Conservation (phyloP, 2,329 filamentous ascomycete genomes). For the Rhytidhysteron rufulum region DNA sequence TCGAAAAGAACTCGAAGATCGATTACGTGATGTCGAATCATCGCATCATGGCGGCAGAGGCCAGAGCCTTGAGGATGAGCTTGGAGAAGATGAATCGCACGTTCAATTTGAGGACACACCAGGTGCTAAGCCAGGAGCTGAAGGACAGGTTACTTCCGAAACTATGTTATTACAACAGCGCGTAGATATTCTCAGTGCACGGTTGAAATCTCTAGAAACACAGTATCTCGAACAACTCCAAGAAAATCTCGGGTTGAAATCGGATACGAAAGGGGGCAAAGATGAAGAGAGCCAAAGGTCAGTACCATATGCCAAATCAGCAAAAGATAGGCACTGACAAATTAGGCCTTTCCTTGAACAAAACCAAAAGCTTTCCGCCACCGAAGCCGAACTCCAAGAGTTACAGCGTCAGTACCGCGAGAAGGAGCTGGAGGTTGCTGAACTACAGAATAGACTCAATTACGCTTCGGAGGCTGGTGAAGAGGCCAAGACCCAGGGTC, state of each 20-base stretch:
- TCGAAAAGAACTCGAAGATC: slow-evolving; percentile 44
- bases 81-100: slow-evolving; percentile 27
- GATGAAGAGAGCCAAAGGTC: slow-evolving; percentile 33
- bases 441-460: slow-evolving; percentile 33
- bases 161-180: slow-evolving; percentile 37
- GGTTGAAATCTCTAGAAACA: slow-evolving; percentile 34
- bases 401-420: slow-evolving; percentile 30
- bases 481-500: slow-evolving; percentile 22
- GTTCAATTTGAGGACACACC: slow-evolving; percentile 20
- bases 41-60: slow-evolving; percentile 24
- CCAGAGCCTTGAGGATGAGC: slow-evolving; percentile 39
- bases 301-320: neutral
- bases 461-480: slow-evolving; percentile 32
- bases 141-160: slow-evolving; percentile 27
- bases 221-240: slow-evolving; percentile 41
- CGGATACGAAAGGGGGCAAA: slow-evolving; percentile 33
- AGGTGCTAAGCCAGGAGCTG: slow-evolving; percentile 13
- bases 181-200: slow-evolving; percentile 34
- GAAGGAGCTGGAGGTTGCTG: slow-evolving; percentile 31
- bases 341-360: slow-evolving; percentile 34
- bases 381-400: slow-evolving; percentile 32
- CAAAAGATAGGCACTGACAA: neutral
- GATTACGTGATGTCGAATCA: slow-evolving; percentile 40
- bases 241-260: slow-evolving; percentile 36
- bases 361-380: slow-evolving; percentile 33